Evolutionary conservation across 2,329 filamentous ascomycete species (phyloP), one percentile per base, ranked within the genome.

Genomic region (Penicillium sumatraense): DNA sequence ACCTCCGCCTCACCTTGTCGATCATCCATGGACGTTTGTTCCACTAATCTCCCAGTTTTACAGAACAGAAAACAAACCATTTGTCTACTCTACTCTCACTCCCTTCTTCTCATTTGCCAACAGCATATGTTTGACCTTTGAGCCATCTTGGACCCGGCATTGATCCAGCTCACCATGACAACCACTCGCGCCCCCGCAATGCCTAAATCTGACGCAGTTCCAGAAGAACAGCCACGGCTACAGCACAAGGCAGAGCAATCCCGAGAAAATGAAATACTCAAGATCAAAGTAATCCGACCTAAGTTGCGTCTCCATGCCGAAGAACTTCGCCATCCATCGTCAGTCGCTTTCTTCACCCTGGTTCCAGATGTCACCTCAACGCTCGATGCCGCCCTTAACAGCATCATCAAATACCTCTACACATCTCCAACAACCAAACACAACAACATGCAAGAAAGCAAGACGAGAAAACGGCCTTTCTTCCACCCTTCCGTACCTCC

Each of bases 361-460:
- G 77, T 91, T 59, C 83, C 90, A 68, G 82, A 87, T 51, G 76
- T 85, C 33, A 75, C 80, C 16, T 61, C 74, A 36, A 83, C 88
- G 49, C 78, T 96, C 40, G 75, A 83, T 49, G 73, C 78, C 11
- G 86, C 89, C 54, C 83, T 93, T 27, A 72, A 81, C 47, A 83
- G 84, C 59, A 91, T 97, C 14, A 82, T 95, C 46, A 78, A 79
- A 26, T 82, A 86, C 23, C 86, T 98, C 26, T 98, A 97, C 70
- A 78, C 74, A 5, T 31, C 56, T 6, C 56, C 49, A 21, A 20
- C 18, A 26, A 24, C 24, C 31, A 6, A 18, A 47, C 9, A 38
- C 13, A 13, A 18, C 44, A 9, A 24, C n/a, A 7, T 40, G 58
- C 38, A 53, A 29, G 54, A 60, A 59, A 52, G 26, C 35, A 55